Evolutionary conservation across 176 grass and related monocot species (phyloP).

Genomic region (Oryza rufipogon): DNA sequence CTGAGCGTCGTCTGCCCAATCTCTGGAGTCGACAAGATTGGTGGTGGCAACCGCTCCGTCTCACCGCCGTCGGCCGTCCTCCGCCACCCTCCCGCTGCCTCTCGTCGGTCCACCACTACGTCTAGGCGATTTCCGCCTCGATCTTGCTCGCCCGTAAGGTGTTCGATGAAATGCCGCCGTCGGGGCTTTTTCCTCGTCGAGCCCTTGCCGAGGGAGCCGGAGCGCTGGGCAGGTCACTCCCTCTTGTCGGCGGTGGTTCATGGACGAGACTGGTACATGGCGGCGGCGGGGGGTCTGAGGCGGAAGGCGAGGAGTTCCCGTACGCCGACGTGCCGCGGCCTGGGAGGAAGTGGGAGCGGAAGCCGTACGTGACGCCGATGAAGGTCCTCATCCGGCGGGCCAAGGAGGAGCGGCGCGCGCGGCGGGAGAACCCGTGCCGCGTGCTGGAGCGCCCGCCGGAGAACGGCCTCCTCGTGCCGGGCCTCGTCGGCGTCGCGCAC

Average conservation of each 20-base stretch:
- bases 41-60: no score
- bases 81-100: no score
- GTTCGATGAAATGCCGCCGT: constrained; percentile 19
- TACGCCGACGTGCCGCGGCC: constrained; percentile 58
- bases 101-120: no score
- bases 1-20: no score
- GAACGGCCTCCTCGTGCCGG: constrained; percentile 64
- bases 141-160: neutral
- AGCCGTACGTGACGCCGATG: constrained; percentile 70
- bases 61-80: no score
- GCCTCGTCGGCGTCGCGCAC: constrained; percentile 57
- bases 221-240: neutral
- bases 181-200: neutral
- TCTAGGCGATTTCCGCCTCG: accelerated
- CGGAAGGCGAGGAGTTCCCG: constrained; percentile 21
- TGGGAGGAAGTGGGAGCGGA: constrained; percentile 62
- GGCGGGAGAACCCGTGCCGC: constrained; percentile 61
- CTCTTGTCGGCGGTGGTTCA: neutral
- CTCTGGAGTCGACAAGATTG: no score
- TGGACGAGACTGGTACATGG: neutral
- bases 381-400: constrained; percentile 62
- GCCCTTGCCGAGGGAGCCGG: neutral
- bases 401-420: constrained; percentile 56
- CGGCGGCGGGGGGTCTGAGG: neutral
- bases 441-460: constrained; percentile 58